Base-by-base conservation (phyloP, 192 early-diverging fungal species). In the Thoreauomyces humboldtii region DNA sequence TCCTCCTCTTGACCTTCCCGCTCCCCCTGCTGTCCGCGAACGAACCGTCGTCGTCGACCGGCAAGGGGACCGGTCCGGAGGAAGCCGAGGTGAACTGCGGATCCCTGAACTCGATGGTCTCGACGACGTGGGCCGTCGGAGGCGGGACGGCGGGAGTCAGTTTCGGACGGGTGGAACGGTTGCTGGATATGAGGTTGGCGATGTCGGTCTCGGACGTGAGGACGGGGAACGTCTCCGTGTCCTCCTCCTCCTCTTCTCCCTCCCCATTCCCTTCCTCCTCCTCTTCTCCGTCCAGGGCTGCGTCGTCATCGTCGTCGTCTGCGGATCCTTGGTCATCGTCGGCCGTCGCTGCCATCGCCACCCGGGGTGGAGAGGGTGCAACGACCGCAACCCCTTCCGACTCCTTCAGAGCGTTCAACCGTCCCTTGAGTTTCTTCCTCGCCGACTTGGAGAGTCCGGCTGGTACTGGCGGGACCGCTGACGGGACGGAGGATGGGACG, bases 41-140 rank as follows among this genome's bases (percentile, higher is more conserved):
- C 35, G 51, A 52, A 12, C 46, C 62, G 19, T 64, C 50, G 19
- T 66, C 64, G 19, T 0, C 41, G 11, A 35, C 25, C n/a, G n/a
- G 9, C 15, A 29, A 29, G 15, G 50, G 50, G 17, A 31, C 17
- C 19, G 47, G 62, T 9, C 2, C 17, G 2, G 27, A 11, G 5
- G 29, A 24, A 19, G 37, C 28, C 11, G 34, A 42, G 6, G 43
- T 19, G 24, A 17, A 0, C 44, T 5, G 15, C 3, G 36, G 4
- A 12, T 63, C 61, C 2, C 37, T 17, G 32, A 63, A 52, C 29
- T 66, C 41, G 7, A 66, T 29, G n/a, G 64, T 66, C 37, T 66
- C 64, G n/a, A 66, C 54, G 19, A 57, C 41, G n/a, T n/a, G n/a
- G n/a, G n/a, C n/a, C n/a, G n/a, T n/a, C n/a, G n/a, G n/a, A n/a